phyloP scores from a whole-genome alignment of 805 yeast species.

The Yamadazyma laniorum region DNA sequence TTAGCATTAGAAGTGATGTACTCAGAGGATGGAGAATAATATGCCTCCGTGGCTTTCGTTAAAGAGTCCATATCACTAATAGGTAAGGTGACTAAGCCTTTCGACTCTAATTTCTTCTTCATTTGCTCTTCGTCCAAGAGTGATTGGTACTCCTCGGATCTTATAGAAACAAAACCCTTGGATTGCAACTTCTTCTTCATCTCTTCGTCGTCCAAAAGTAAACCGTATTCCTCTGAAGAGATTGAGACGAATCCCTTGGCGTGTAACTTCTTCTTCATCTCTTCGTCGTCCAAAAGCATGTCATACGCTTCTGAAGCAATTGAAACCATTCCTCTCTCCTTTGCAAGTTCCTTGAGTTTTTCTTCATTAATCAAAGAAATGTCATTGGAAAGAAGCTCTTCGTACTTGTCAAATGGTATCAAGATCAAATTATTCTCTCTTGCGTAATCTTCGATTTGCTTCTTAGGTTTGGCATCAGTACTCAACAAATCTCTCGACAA shows the following conservation, averaged over 20 bases:
- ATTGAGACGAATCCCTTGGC: conserved; percentile 33
- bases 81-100: conserved; percentile 36
- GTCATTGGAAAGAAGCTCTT: conserved; percentile 27
- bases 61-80: conserved; percentile 18
- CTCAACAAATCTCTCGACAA: conserved; percentile 10
- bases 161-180: conserved; percentile 32
- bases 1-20: conserved; percentile 24
- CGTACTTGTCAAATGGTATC: conserved; percentile 31
- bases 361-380: conserved; percentile 22
- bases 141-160: conserved; percentile 23
- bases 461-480: conserved; percentile 11
- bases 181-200: conserved; percentile 30
- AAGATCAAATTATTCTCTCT: conserved; percentile 24
- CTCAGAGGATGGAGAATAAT: conserved; percentile 22
- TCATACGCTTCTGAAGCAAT: conserved; percentile 26
- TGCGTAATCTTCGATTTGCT: conserved; percentile 35
- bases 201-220: conserved; percentile 30
- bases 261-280: conserved; percentile 31
- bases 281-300: conserved; percentile 28
- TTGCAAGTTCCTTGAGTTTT: conserved; percentile 20
- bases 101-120: conserved; percentile 26
- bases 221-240: conserved; percentile 28
- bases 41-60: conserved; percentile 11
- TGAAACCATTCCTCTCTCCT: conserved; percentile 27
- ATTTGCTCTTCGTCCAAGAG: conserved; percentile 34